Base-by-base conservation (phyloP, 164 flowering plant genomes). In the Vitis rupestris region DNA sequence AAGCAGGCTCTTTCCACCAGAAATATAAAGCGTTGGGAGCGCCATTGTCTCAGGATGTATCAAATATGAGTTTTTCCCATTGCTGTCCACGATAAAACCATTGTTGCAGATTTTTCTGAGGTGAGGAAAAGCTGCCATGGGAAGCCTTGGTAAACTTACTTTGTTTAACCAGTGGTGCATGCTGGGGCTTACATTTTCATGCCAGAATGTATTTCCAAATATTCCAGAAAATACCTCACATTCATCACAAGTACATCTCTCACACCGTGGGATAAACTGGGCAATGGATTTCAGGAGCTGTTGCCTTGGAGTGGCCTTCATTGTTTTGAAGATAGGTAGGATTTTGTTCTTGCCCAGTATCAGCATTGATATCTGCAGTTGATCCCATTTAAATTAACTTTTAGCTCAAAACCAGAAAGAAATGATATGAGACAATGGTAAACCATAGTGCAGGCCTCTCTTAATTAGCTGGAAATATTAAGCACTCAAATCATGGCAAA, bases 121-220 rank as follows among this genome's bases (percentile, higher is more conserved):
- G 72, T 87, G 91, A 60, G 86, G 82, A 68, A 87, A 82, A 8
- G 76, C 85, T 4, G 86, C 77, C 88, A 87, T 70, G 49, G 91
- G 87, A 37, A 85, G 80, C 55, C 16, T 65, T 31, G 85, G 75
- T 54, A 76, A 48, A 76, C 59, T 79, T 70, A 71, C 48, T 64
- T 80, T 81, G 80, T 77, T 81, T 14, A 85, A 44, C 83, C 83
- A 82, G 51, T 85, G 53, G 66, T 85, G 87, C 83, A 85, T 27
- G 17, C 75, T 61, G 48, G 79, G 74, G 75, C 78, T 85, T 57
- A 85, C 64, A 55, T 87, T 87, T n/a, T 68, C 70, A 61, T 87
- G 91, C 91, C 91, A 87, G 62, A 81, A 84, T 44, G 81, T 37
- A 72, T 81, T 84, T 3, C 89, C 91, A 67, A 87, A 85, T 31